Evolutionary conservation across 805 yeast species (phyloP).

Genomic region (Cyberlindnera mycetangii): DNA sequence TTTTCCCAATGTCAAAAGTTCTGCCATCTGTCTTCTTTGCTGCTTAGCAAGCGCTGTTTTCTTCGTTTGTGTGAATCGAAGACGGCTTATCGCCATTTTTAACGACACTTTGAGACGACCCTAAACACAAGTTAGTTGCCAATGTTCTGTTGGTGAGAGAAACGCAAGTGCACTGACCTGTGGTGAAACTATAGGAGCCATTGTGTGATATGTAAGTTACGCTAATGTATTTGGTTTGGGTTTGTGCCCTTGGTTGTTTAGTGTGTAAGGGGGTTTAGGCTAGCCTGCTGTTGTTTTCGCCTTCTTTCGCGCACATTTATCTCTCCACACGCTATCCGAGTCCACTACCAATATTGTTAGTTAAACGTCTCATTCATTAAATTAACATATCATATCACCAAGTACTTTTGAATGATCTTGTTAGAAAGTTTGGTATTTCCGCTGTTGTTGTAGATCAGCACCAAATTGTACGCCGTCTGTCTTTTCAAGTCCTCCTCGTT

Average conservation of each 20-base stretch:
- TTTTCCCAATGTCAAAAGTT: slow-evolving; percentile 63
- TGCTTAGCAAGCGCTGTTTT: slow-evolving; percentile 72
- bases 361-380: too few species aligned
- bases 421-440: slow-evolving; percentile 71
- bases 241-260: too few species aligned
- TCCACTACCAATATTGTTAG: too few species aligned
- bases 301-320: not conserved
- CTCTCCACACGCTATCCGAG: not conserved
- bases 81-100: slow-evolving; percentile 68
- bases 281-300: not conserved
- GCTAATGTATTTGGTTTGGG: too few species aligned
- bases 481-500: slow-evolving; percentile 56
- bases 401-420: slow-evolving; percentile 59
- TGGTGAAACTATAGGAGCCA: slow-evolving; percentile 30
- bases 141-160: not conserved
- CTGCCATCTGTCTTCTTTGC: slow-evolving; percentile 67
- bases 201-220: slow-evolving; percentile 3
- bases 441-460: slow-evolving; percentile 68
- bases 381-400: slow-evolving; percentile 32
- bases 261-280: too few species aligned
- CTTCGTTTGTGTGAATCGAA: slow-evolving; percentile 67
- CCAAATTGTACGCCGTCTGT: slow-evolving; percentile 86
- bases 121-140: slow-evolving; percentile 10
- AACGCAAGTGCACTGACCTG: slow-evolving; percentile 23
- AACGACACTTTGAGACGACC: slow-evolving; percentile 31